Evolutionary conservation across 371 early-diverging fungal genomes (phyloP), one percentile per base, ranked within the genome.

Genomic region (Mucor piriformis): DNA sequence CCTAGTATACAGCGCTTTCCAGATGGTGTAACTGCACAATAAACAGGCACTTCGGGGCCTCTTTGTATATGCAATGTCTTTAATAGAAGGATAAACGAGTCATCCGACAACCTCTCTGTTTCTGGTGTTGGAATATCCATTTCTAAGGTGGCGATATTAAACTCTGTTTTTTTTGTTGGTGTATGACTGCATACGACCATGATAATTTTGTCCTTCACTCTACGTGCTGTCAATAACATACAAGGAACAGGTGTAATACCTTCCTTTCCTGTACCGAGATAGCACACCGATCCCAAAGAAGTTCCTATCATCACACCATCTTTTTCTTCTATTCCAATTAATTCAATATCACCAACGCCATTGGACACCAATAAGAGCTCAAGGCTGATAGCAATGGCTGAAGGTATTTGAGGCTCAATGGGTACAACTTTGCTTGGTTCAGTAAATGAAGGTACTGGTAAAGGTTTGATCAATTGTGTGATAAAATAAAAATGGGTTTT

Each of bases 31-130:
- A 86, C 61, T 11, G 76, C 74, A 54, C 82, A 86, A 66, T 90
- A 90, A 6, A 75, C 77, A 4, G 90, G 90, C 5, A 89, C 85
- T 18, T 87, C 86, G 0, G 79, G 64, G 6, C 87, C 88, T 40
- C 76, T 81, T 43, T 85, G 76, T 2, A 82, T 82, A 54, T 88
- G 84, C 0, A 70, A 38, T 0, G 56, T 57, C 11, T 50, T 62
- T 0, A 76, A 50, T 16, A 18, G 29, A 12, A 46, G 15, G 8
- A 32, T 48, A 33, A 69, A 47, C 6, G 63, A 35, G 1, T 38
- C 57, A 23, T 55, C 60, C 0, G 53, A 50, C 20, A 42, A 27
- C 6, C 32, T 32, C 1, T 29, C 21, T 2, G 61, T 56, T 4
- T 29, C 25, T 0, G 29, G 18, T 8, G 63, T 57, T 3, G 69